Evolutionary conservation across 1,284 basidiomycete species (phyloP).

Genomic region (Pascua guehoae): DNA sequence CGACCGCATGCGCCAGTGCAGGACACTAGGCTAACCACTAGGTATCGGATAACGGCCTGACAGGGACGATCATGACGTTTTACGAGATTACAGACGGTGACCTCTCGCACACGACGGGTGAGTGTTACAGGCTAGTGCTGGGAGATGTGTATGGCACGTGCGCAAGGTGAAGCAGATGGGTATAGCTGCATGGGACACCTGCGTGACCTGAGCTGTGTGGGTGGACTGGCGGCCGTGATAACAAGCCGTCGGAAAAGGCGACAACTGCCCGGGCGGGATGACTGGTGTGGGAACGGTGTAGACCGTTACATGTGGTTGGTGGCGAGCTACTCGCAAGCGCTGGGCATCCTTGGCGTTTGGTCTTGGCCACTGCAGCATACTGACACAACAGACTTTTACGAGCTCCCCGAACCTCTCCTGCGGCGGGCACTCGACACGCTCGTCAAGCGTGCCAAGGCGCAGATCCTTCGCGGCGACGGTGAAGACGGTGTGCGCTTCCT

Average conservation of each 20-base stretch:
- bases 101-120: slow-evolving; percentile 46
- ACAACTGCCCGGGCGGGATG: too few relatives aligned
- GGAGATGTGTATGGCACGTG: background rate
- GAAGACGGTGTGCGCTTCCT: slow-evolving; percentile 55
- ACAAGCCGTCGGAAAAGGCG: too few relatives aligned
- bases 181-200: too few relatives aligned
- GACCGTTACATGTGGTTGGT: too few relatives aligned
- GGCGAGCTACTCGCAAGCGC: too few relatives aligned
- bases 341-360: too few relatives aligned
- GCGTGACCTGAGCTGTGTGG: too few relatives aligned
- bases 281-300: too few relatives aligned
- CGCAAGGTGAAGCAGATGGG: too few relatives aligned
- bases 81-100: slow-evolving; percentile 56
- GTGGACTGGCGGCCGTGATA: too few relatives aligned
- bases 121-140: slow-evolving; percentile 2
- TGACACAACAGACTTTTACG: slow-evolving; percentile 49
- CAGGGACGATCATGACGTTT: slow-evolving; percentile 55
- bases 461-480: slow-evolving; percentile 52
- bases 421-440: slow-evolving; percentile 52
- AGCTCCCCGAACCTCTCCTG: slow-evolving; percentile 49
- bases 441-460: slow-evolving; percentile 53
- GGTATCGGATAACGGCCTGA: slow-evolving; percentile 54
- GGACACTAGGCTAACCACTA: slow-evolving; percentile 16
- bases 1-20: too few relatives aligned
- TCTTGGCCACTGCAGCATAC: background rate